Base-by-base conservation (phyloP, 1,139 yeast species). In the Hyphopichia pseudoburtonii region DNA sequence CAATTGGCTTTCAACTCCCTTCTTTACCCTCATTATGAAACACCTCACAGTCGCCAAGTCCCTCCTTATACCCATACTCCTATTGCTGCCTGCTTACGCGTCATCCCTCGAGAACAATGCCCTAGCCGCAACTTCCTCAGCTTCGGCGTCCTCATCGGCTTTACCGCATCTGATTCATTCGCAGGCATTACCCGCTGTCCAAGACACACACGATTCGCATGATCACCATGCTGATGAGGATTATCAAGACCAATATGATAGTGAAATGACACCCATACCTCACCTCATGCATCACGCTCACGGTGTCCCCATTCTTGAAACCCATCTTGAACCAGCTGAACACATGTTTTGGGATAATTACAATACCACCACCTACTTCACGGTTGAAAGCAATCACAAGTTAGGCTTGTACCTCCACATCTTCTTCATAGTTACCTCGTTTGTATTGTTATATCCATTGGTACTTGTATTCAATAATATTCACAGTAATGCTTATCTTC, bases 291-390 rank as follows among this genome's bases (percentile, higher is more conserved):
- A 62, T 31, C 81, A 78, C 51, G 54, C 64, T 40, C 96, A 88
- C 52, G 96, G 96, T 1, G 57, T 76, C 42, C 92, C 96, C 0
- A 86, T 89, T 30, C 67, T 89, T 32, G 68, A 86, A 35, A 85
- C 87, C 1, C 53, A 77, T 21, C 66, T 89, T 34, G 72, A 80
- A 28, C 86, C 92, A 0, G 84, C 80, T 38, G 96, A 89, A 59
- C 66, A 80, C 38, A 58, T 73, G 18, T 89, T 73, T 59, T 90
- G 97, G 97, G 82, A 81, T 39, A 59, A 62, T 27, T 90, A 88
- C 61, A 80, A 86, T 52, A 79, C 95, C n/a, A 83, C 94, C 5
- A 84, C 88, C 11, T 89, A 76, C 57, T 78, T 87, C 60, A 79
- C 76, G 10, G 62, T 78, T n/a, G 76, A 73, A 1, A 54, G 73